Evolutionary conservation across 2,329 filamentous ascomycete genomes (phyloP), one percentile per base, ranked within the genome.

Genomic region (Acrocalymma vagum): DNA sequence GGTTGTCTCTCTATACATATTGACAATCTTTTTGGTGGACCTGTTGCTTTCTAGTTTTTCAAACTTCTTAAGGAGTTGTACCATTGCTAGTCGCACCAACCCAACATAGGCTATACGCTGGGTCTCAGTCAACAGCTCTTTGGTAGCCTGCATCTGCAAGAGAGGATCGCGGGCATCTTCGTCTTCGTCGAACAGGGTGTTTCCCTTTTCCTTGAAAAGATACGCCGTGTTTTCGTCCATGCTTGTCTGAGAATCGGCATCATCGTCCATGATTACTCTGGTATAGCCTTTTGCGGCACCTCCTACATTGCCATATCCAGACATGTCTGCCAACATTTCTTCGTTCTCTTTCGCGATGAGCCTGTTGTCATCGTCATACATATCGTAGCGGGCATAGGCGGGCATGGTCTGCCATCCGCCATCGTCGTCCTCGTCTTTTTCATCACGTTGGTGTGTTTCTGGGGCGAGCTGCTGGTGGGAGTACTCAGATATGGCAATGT

Each of bases 211-310:
- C 53, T 90, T 93, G 77, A 99, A 99, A 3, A 99, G 79, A 67
- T 99, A 99, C 40, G 91, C 85, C 0, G 94, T 99, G 61, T 97
- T 93, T 42, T 99, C 94, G 65, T 99, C 94, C 84, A 99, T 84
- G 72, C 93, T 97, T 3, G 91, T 99, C 32, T 88, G 88, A 18
- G 92, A 96, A 66, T 95, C 84, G 10, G 86, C 92, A 70, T 99
- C 94, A 51, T 99, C 94, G 58, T 99, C 94, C 58, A 96, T 81
- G 49, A 95, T 83, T n/a, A 99, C 90, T 32, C 91, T 82, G 1
- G 94, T 99, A 68, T 99, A 99, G 4, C 94, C 94, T 70, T 91
- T 96, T 25, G 91, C 91, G 7, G 93, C 93, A 18, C 92, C 92
- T 16, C 93, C 92, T 0, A 96, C 79, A 10, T 86, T 86, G 15